Evolutionary conservation across 169 alveolate species (phyloP).

Genomic region (Cardiosporidium cionae): DNA sequence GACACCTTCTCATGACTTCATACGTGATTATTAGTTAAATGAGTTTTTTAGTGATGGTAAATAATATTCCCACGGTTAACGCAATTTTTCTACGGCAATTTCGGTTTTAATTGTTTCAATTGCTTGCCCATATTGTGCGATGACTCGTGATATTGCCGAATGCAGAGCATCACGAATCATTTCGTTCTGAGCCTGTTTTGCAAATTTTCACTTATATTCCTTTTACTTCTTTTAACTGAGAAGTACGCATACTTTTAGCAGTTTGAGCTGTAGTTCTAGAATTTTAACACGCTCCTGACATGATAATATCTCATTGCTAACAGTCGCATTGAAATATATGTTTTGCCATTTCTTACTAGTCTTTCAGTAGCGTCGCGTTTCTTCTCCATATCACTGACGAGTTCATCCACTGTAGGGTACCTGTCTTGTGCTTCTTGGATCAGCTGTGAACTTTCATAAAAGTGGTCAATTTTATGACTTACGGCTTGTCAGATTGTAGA

Average conservation of each 20-base stretch:
- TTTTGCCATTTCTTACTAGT: conserved; percentile 6
- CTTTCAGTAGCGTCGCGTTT: conserved; percentile 38
- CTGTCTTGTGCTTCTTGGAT: conserved; percentile 2
- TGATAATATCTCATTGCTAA: neutral
- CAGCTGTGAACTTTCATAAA: neutral
- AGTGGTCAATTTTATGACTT: neutral
- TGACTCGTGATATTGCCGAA: conserved; percentile 22
- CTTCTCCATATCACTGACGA: conserved; percentile 34
- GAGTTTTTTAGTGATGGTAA: too few species aligned
- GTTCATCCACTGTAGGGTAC: conserved; percentile 38
- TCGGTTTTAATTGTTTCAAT: conserved; percentile 31
- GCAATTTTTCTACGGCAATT: conserved; percentile 5
- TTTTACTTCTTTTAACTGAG: neutral
- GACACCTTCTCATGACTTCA: neutral
- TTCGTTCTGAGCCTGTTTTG: conserved; percentile 24
- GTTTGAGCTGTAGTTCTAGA: conserved; percentile 22
- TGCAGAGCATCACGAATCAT: conserved; percentile 36
- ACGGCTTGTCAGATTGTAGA: conserved; percentile 29
- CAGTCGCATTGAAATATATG: neutral
- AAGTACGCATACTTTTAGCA: conserved; percentile 3
- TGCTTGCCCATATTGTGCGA: conserved; percentile 31
- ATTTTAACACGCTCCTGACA: conserved; percentile 30
- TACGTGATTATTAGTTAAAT: neutral
- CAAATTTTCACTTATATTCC: neutral
- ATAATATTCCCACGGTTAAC: too few species aligned